Base-by-base conservation (phyloP, 495 filamentous ascomycete genomes). In the Penicillium bovifimosum region DNA sequence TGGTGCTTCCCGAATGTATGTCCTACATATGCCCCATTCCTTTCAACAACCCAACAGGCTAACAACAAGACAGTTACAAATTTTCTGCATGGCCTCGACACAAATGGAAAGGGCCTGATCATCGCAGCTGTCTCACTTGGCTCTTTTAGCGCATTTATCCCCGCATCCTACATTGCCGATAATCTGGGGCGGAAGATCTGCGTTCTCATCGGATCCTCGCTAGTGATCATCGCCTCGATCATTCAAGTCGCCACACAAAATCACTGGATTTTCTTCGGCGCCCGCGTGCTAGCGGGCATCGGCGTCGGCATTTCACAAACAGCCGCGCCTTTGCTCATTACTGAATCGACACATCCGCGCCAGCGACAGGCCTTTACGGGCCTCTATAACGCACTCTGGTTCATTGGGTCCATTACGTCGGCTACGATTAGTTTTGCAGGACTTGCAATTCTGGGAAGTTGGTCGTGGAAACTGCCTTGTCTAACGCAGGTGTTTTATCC, bases 261-360 rank as follows among this genome's bases (percentile, higher is more conserved):
- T 14, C 58, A 35, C 6, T 66, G 63, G 63, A 51, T 56, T 9
- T 66, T 61, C 46, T 66, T 66, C 32, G 55, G 50, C 11, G 55
- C 59, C 9, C 57, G 63, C 9, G 42, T 66, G 4, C 44, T 64
- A 0, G 55, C 58, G 5, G 63, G 63, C 9, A 13, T 52, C 1
- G 63, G 60, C n/a, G 60, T 66, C 5, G 63, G 60, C 1, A 39
- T 66, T 10, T 66, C 63, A 38, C 63, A 66, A 54, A 66, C 63
- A 10, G 63, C 63, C 16, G 63, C 63, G 8, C 63, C 63, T 8
- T 29, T 66, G 8, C 49, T 66, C 13, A 64, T 63, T 16, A 56
- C 63, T 2, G 63, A 66, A 43, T 50, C 57, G 2, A 55, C 63
- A 5, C 58, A 66, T 31, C 63, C 63, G 1, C 50, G 58, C 2